Conservation (phyloP, 169 alveolate genomes). For the Plasmodium gonderi region DNA sequence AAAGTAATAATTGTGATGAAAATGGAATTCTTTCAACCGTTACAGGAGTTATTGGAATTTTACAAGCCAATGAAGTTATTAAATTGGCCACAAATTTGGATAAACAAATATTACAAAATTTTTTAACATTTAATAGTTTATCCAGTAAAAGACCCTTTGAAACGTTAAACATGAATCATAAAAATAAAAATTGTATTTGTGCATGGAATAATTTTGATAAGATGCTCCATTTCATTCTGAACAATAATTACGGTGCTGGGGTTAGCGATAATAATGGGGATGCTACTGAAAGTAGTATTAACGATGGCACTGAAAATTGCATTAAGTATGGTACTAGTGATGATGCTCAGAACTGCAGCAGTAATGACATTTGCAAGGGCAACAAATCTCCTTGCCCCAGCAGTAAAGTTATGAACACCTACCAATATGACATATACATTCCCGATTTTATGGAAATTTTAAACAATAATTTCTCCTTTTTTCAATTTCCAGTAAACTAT, state of each 20-base stretch:
- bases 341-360: neutral
- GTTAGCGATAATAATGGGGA: no score
- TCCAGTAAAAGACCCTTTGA: slow-evolving; percentile 78
- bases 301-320: no score
- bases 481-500: slow-evolving; percentile 14
- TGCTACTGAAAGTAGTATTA: no score
- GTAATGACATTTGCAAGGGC: no score
- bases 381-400: slow-evolving; percentile 21
- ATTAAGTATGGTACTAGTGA: no score
- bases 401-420: neutral
- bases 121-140: slow-evolving; percentile 77
- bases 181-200: slow-evolving; percentile 76
- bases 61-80: slow-evolving; percentile 84
- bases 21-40: slow-evolving; percentile 83
- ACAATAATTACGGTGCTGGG: neutral
- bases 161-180: slow-evolving; percentile 69
- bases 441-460: slow-evolving; percentile 50
- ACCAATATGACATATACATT: slow-evolving; percentile 55
- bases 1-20: slow-evolving; percentile 77
- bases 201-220: neutral
- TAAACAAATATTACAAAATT: slow-evolving; percentile 64
- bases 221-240: slow-evolving; percentile 21
- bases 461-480: slow-evolving; percentile 38
- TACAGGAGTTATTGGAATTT: slow-evolving; percentile 83
- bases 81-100: slow-evolving; percentile 76